phyloP scores from a whole-genome alignment of 2,329 filamentous ascomycete genomes.

The Sarocladium oryzae region DNA sequence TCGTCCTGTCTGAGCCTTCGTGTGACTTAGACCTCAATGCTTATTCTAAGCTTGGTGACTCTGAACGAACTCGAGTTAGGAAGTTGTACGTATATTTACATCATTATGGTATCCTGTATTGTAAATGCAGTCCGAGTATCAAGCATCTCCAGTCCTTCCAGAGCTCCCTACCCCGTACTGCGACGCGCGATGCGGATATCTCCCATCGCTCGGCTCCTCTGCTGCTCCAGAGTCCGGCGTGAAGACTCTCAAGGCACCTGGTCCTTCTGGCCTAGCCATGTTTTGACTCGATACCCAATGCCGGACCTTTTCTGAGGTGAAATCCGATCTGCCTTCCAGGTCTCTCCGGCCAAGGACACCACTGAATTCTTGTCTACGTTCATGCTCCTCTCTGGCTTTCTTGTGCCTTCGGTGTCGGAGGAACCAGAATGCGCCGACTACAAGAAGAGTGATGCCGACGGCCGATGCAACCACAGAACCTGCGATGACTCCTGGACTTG shows the following conservation, averaged over 20 bases:
- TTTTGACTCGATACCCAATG: neutral
- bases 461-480: neutral
- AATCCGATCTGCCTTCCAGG: neutral
- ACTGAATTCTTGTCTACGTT: neutral
- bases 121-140: no score
- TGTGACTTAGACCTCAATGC: no score
- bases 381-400: neutral
- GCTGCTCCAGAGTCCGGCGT: neutral
- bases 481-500: neutral
- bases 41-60: no score
- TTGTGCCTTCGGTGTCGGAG: neutral
- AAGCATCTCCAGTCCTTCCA: no score
- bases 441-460: neutral
- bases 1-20: no score
- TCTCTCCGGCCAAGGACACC: no score
- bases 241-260: neutral
- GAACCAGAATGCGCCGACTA: neutral
- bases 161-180: no score
- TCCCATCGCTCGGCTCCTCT: neutral
- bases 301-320: neutral
- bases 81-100: no score
- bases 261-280: neutral
- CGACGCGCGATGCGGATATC: no score
- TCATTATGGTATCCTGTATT: no score
- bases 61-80: no score